Evolutionary conservation across 225 moss, liverwort and hornwort genomes (phyloP).

Genomic region (Polytrichum commune): DNA sequence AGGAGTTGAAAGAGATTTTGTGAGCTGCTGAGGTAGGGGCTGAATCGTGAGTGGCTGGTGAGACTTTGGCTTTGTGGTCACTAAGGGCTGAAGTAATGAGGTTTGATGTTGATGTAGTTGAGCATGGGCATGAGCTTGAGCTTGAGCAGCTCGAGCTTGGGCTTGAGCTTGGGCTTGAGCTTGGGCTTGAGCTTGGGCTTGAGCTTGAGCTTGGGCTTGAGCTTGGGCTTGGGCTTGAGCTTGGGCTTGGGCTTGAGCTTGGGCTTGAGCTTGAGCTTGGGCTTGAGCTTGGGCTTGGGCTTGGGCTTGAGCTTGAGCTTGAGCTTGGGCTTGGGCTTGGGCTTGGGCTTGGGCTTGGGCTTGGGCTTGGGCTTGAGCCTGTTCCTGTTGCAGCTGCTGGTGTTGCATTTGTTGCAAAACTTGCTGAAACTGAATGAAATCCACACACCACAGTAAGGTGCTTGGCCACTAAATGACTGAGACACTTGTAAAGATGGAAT

Average conservation of each 20-base stretch:
- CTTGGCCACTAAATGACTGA: too few species aligned
- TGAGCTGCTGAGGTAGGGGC: slow-evolving; percentile 39
- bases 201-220: slow-evolving; percentile 17
- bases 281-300: slow-evolving; percentile 29
- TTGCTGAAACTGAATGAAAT: slow-evolving; percentile 53
- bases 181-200: too few species aligned
- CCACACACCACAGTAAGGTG: neutral
- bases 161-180: neutral
- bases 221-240: slow-evolving; percentile 12
- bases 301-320: neutral
- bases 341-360: slow-evolving; percentile 2
- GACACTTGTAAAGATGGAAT: too few species aligned
- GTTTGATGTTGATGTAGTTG: slow-evolving; percentile 34
- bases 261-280: neutral
- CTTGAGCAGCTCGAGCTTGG: slow-evolving; percentile 22
- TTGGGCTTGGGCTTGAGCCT: slow-evolving; percentile 46
- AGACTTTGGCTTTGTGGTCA: slow-evolving; percentile 33
- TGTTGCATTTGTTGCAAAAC: slow-evolving; percentile 50
- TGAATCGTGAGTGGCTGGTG: slow-evolving; percentile 18
- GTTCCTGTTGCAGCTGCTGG: slow-evolving; percentile 45
- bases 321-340: slow-evolving; percentile 15
- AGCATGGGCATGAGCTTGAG: slow-evolving; percentile 16
- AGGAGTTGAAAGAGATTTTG: slow-evolving; percentile 33
- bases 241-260: slow-evolving; percentile 18
- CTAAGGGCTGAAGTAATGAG: slow-evolving; percentile 39